Evolutionary conservation across 805 yeast genomes (phyloP), one percentile per base, ranked within the genome.

Genomic region (Starmerella stellata): DNA sequence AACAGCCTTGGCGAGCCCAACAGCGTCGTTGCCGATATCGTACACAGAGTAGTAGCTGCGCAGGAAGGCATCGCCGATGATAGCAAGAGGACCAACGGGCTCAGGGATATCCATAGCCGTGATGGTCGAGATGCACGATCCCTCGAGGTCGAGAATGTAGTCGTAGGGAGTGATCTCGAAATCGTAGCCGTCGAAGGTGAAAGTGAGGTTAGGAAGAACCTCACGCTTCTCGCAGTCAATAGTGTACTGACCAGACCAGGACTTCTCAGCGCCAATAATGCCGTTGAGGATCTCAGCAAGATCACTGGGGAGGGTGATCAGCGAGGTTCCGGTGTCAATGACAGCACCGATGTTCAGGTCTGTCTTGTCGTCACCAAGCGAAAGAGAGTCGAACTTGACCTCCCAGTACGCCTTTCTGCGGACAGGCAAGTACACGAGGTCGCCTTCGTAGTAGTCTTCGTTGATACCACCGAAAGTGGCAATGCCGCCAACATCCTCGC

Each of bases 371-470:
- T 78, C 79, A 54, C 98, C 98, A 46, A 90, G 69, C 33, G 85
- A 80, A 58, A 90, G 68, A 51, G 93, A 85, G 52, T 82, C 82
- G 51, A 90, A 78, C 51, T 77, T 72, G 44, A 90, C 98, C 69
- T 90, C 98, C 98, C 98, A 90, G 72, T 90, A 90, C 25, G 96
- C 98, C 75, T 85, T 83, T 71, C 98, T 81, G 69, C 98, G 82
- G 45, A 90, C 92, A 43, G 98, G 98, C 62, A 90, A 71, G 83
- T 93, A 83, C 38, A 87, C 79, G 54, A 90, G 70, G 50, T 87
- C 73, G 49, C 98, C 98, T 36, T 65, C 62, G 61, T 65, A 82
- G 57, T 74, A 71, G 45, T 75, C 58, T 51, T 74, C 69, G 56
- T 87, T 95, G 49, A 76, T 66, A 51, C 98, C 98, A 59, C 98